Evolutionary conservation across 371 early-diverging fungal species (phyloP).

Genomic region (Lichtheimia ramosa): DNA sequence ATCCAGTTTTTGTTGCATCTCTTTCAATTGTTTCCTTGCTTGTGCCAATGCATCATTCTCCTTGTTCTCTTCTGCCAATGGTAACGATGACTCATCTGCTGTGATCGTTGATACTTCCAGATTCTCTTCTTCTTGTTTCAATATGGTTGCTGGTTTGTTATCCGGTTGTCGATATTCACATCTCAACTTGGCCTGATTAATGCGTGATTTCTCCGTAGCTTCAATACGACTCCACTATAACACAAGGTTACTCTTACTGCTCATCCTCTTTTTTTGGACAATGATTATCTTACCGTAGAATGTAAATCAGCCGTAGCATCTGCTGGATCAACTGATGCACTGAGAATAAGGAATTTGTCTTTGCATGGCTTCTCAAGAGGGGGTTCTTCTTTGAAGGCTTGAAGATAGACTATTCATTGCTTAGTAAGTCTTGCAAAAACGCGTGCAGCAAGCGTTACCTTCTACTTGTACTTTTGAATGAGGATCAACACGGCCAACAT

Average conservation of each 20-base stretch:
- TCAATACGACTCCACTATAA: constrained; percentile 60
- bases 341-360: constrained; percentile 63
- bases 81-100: not conserved
- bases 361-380: constrained; percentile 76
- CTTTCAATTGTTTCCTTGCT: not conserved
- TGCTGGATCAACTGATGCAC: constrained; percentile 55
- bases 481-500: constrained; percentile 85
- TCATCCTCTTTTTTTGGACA: not conserved
- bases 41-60: not conserved
- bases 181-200: constrained; percentile 64
- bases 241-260: no score
- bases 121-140: not conserved
- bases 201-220: constrained; percentile 40
- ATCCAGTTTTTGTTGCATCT: not conserved
- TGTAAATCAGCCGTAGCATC: constrained; percentile 18
- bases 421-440: no score
- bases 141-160: not conserved
- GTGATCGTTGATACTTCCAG: not conserved
- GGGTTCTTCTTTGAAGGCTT: constrained; percentile 85
- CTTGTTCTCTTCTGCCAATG: not conserved
- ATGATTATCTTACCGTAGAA: constrained; percentile 9
- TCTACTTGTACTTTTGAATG: constrained; percentile 56
- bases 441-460: constrained; percentile 25
- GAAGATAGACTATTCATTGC: constrained; percentile 42
- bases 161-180: constrained; percentile 21